phyloP scores from a whole-genome alignment of 768 basidiomycete species.

The Termitomyces sp. region DNA sequence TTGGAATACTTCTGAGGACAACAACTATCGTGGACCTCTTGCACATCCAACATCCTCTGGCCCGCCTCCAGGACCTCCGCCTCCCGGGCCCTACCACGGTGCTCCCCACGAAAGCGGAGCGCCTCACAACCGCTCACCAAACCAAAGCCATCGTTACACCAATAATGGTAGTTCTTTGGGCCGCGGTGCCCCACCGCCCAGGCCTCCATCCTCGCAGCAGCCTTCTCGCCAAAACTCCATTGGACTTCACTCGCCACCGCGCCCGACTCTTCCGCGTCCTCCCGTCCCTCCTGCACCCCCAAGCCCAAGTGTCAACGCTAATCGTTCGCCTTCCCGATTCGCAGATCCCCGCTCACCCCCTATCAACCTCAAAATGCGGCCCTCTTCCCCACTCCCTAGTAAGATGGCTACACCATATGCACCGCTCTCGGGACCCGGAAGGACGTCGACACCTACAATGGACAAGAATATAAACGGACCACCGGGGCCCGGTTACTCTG shows the following conservation, averaged over 20 bases:
- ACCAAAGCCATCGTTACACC: constrained; percentile 36
- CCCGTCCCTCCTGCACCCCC: constrained; percentile 21
- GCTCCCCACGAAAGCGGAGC: constrained; percentile 11
- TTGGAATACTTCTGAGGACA: constrained; percentile 27
- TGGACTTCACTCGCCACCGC: constrained; percentile 30
- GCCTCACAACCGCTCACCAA: constrained; percentile 30
- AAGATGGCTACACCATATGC: constrained; percentile 15
- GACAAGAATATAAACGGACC: constrained; percentile 11
- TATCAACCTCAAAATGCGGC: constrained; percentile 26
- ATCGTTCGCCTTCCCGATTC: constrained; percentile 23
- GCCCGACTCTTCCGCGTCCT: constrained; percentile 17
- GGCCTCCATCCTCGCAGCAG: constrained; percentile 12
- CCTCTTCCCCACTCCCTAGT: constrained; percentile 23
- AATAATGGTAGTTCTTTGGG: constrained; percentile 15
- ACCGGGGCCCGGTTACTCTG: constrained; percentile 13
- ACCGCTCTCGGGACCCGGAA: constrained; percentile 17
- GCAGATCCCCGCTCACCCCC: constrained; percentile 21
- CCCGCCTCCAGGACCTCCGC: constrained; percentile 18
- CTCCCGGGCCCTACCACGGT: constrained; percentile 19
- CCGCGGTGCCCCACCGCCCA: constrained; percentile 17
- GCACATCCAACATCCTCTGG: constrained; percentile 18
- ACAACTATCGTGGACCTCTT: constrained; percentile 24
- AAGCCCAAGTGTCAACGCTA: constrained; percentile 16
- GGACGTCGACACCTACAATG: constrained; percentile 20
- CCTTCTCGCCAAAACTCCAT: constrained; percentile 22